Conservation (phyloP, 1,139 yeast species). For the Yamadazyma epiphylla region DNA sequence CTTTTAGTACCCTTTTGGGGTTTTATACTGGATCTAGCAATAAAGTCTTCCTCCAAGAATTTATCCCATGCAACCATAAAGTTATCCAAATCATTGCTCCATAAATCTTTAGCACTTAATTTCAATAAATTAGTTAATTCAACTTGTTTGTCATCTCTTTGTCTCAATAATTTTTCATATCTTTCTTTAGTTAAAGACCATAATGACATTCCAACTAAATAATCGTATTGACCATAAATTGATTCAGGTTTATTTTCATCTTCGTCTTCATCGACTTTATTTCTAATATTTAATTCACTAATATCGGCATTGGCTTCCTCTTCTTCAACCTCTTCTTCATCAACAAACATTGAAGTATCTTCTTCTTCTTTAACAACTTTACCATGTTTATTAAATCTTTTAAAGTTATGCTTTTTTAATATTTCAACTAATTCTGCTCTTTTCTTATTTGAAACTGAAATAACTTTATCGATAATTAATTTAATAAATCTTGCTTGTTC, state of each 20-base stretch:
- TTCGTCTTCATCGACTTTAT: constrained; percentile 26
- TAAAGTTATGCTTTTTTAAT: constrained; percentile 63
- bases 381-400: constrained; percentile 70
- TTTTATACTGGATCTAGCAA: constrained; percentile 27
- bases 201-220: constrained; percentile 81
- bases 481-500: constrained; percentile 92
- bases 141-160: constrained; percentile 66
- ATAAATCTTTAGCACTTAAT: constrained; percentile 79
- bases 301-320: constrained; percentile 40
- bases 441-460: constrained; percentile 72
- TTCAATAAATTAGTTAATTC: constrained; percentile 67
- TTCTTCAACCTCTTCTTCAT: constrained; percentile 28
- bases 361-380: constrained; percentile 35
- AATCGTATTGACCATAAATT: constrained; percentile 61
- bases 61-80: constrained; percentile 65
- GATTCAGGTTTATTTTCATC: constrained; percentile 36
- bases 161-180: constrained; percentile 72
- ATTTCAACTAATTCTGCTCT: constrained; percentile 61
- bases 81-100: constrained; percentile 78
- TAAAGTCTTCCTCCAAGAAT: constrained; percentile 42
- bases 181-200: constrained; percentile 92
- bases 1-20: constrained; percentile 28
- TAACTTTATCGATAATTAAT: constrained; percentile 73
- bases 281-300: constrained; percentile 29
- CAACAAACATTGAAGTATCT: constrained; percentile 15